A percentile compares a stretch with the other conserved stretches of the same genome.
These are phyloP conservation scores for Epichloe baconii DNA, from an alignment of 2,329 filamentous ascomycete genomes.

Conservation along the genomic window DNA sequence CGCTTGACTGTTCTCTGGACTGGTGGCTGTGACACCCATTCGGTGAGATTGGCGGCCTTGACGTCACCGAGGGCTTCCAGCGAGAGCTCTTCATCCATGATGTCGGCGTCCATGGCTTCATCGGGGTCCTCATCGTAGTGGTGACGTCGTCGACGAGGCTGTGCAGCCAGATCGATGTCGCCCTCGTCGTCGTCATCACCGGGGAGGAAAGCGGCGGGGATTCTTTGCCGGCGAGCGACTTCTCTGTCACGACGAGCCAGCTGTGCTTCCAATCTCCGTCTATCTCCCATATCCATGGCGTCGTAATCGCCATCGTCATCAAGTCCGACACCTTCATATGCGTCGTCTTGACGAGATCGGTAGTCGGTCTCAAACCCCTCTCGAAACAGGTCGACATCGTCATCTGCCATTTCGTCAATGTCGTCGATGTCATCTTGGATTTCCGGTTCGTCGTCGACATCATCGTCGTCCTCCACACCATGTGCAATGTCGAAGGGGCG, in stretches of 20 bases:
- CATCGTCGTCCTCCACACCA: constrained; percentile 56
- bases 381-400: constrained; percentile 66
- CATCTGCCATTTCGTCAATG: constrained; percentile 69
- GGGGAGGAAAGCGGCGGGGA: constrained; percentile 61
- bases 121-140: constrained; percentile 91
- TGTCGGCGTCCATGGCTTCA: constrained; percentile 81
- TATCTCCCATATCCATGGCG: constrained; percentile 50
- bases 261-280: constrained; percentile 59
- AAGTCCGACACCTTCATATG: constrained; percentile 57
- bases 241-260: constrained; percentile 64
- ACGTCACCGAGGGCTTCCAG: constrained; percentile 85
- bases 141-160: constrained; percentile 73
- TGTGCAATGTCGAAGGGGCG: constrained; percentile 48
- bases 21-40: constrained; percentile 84
- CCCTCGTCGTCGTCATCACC: constrained; percentile 81
- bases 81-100: constrained; percentile 91
- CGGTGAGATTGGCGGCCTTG: constrained; percentile 83
- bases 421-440: constrained; percentile 63
- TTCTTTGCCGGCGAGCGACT: constrained; percentile 49
- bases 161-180: constrained; percentile 70
- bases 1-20: constrained; percentile 89
- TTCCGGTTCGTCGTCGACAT: constrained; percentile 58
- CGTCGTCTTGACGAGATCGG: constrained; percentile 50
- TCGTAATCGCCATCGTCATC: constrained; percentile 70
- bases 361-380: constrained; percentile 64